Percentiles rank a stretch among this genome's conserved stretches.
phyloP scores from a whole-genome alignment of 768 basidiomycete genomes.

The Hygrocybe coccinea region DNA sequence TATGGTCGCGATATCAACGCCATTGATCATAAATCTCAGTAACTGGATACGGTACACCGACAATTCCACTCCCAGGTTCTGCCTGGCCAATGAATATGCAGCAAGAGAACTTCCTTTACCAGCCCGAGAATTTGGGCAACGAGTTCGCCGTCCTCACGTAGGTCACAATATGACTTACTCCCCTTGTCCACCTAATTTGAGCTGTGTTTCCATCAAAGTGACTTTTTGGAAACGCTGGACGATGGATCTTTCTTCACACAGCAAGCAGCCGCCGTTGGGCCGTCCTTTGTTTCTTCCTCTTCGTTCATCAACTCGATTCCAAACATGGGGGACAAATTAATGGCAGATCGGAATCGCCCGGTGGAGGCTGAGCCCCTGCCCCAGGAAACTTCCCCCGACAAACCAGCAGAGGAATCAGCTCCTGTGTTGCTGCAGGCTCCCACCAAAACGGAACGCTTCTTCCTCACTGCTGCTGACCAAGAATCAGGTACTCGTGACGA shows the following conservation, averaged over 20 bases:
- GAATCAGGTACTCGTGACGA: slow-evolving; percentile 87
- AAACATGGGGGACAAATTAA: slow-evolving; percentile 4
- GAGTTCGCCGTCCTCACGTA: slow-evolving; percentile 81
- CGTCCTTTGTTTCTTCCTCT: slow-evolving; percentile 45
- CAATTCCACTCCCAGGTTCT: slow-evolving; percentile 33
- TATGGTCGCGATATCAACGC: slow-evolving; percentile 2
- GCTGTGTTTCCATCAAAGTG: slow-evolving; percentile 39
- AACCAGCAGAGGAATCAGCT: slow-evolving; percentile 34
- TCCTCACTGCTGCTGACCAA: slow-evolving; percentile 93
- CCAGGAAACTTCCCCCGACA: neutral
- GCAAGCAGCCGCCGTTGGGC: slow-evolving; percentile 43
- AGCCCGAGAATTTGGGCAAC: slow-evolving; percentile 70
- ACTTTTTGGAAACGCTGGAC: slow-evolving; percentile 85
- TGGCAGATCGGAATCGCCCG: slow-evolving; percentile 1
- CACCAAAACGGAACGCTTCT: slow-evolving; percentile 80
- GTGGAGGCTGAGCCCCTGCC: neutral
- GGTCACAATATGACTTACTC: slow-evolving; percentile 20
- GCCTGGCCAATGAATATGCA: slow-evolving; percentile 53
- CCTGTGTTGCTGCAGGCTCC: slow-evolving; percentile 63
- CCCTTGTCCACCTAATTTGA: neutral
- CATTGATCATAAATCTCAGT: slow-evolving; percentile 23
- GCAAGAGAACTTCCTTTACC: slow-evolving; percentile 57
- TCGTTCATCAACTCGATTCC: slow-evolving; percentile 21
- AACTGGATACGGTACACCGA: slow-evolving; percentile 33
- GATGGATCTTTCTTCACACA: slow-evolving; percentile 79